These are phyloP conservation scores for Achaetomium macrosporum DNA, from an alignment of 2,329 filamentous ascomycete genomes.

Conservation along the genomic window DNA sequence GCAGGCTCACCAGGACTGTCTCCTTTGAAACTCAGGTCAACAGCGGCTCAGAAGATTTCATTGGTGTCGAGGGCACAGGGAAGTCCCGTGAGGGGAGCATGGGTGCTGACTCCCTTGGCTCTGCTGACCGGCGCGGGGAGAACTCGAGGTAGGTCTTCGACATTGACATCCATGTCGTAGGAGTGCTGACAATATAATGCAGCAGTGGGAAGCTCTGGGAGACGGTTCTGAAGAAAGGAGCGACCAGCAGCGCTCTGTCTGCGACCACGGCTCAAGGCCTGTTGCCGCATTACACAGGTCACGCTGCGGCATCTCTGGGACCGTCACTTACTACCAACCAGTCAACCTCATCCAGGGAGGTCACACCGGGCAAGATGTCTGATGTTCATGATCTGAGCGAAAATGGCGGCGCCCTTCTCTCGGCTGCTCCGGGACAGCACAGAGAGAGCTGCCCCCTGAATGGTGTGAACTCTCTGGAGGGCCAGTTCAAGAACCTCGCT, in stretches of 20 bases:
- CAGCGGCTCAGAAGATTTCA: constrained; percentile 17
- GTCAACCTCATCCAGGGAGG: constrained; percentile 14
- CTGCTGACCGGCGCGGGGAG: constrained; percentile 21
- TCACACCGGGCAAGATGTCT: constrained; percentile 21
- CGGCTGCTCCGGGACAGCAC: constrained; percentile 31
- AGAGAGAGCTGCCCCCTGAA: constrained; percentile 42
- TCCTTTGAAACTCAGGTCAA: constrained; percentile 25
- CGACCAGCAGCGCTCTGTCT: constrained; percentile 46
- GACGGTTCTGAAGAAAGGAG: constrained; percentile 46
- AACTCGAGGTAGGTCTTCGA: constrained; percentile 28
- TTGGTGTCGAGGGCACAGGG: constrained; percentile 3
- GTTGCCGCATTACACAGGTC: constrained; percentile 47
- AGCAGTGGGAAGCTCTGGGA: constrained; percentile 41
- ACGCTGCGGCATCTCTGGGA: constrained; percentile 41
- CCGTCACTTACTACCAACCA: constrained; percentile 24
- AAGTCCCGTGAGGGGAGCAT: constrained; percentile 17
- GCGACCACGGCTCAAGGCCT: constrained; percentile 50
- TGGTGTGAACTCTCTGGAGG: constrained; percentile 28
- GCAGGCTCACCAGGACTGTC: constrained; percentile 14
- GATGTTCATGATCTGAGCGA: constrained; percentile 29
- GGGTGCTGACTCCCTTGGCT: constrained; percentile 14
- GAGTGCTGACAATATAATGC: constrained; percentile 10
- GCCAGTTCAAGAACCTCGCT: constrained; percentile 23
- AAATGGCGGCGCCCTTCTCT: constrained; percentile 15
- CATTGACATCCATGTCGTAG: neutral